Conservation (phyloP, 1,139 yeast species). For the Candida sp. region DNA sequence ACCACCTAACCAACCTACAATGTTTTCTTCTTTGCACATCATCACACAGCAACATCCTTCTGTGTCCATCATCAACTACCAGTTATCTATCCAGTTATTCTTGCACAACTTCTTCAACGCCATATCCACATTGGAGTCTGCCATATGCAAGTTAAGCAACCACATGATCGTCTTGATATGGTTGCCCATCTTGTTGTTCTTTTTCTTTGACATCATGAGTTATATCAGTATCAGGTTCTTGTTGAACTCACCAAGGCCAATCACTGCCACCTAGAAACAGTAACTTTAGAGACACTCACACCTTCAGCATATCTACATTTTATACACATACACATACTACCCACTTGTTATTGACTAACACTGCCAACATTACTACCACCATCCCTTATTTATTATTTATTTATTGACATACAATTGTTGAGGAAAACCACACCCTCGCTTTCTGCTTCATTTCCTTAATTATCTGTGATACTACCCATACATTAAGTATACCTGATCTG, state of each 20-base stretch:
- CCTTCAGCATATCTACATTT: background rate
- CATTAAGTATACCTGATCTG: background rate
- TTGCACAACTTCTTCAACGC: background rate
- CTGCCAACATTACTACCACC: background rate
- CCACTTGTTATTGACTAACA: background rate
- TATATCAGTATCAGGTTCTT: constrained; percentile 3
- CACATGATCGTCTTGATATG: constrained; percentile 7
- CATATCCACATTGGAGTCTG: constrained; percentile 4
- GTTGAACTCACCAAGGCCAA: background rate
- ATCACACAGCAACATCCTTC: constrained; percentile 1
- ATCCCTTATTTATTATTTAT: background rate
- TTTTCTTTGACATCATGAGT: constrained; percentile 7
- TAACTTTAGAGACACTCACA: background rate
- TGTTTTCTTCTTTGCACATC: constrained; percentile 1
- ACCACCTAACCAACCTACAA: background rate
- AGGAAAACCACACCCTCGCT: background rate
- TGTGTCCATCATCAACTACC: background rate
- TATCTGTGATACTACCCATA: background rate
- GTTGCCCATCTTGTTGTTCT: constrained; percentile 10
- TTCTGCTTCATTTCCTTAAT: background rate
- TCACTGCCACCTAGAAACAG: background rate
- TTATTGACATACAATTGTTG: background rate
- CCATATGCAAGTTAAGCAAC: constrained; percentile 5
- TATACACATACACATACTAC: background rate
- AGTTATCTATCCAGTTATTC: constrained; percentile 1